Evolutionary conservation across 2,329 filamentous ascomycete species (phyloP).

Genomic region (Penicillium sp.): DNA sequence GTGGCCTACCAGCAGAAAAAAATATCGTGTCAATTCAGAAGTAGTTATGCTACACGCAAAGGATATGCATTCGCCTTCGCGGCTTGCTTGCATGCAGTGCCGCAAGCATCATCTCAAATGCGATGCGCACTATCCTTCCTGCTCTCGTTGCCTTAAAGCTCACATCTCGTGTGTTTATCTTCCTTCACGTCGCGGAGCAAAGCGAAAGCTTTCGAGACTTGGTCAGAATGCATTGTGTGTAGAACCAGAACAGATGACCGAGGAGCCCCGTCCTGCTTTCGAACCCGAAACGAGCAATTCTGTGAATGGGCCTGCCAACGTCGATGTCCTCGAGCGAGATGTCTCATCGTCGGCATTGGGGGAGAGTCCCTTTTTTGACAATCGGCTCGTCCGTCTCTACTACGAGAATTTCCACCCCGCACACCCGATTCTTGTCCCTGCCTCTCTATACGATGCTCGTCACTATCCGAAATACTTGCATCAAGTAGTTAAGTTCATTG

Average conservation of each 20-base stretch:
- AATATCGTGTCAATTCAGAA: too few relatives aligned
- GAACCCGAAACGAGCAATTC: background rate
- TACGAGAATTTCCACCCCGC: constrained; percentile 51
- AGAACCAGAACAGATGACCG: background rate
- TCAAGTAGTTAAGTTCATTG: constrained; percentile 39
- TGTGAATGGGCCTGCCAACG: background rate
- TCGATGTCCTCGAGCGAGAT: background rate
- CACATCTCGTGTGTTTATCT: constrained; percentile 64
- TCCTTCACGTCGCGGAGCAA: constrained; percentile 60
- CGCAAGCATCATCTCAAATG: constrained; percentile 66
- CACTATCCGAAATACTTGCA: constrained; percentile 45
- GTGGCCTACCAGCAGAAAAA: too few relatives aligned
- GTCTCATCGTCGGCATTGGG: background rate
- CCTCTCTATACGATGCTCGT: constrained; percentile 33
- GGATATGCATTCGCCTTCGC: too few relatives aligned
- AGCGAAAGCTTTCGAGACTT: background rate
- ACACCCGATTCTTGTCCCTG: constrained; percentile 54
- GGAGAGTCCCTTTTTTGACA: constrained; percentile 18
- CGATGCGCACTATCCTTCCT: constrained; percentile 61
- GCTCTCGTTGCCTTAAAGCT: constrained; percentile 59
- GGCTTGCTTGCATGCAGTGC: constrained; percentile 44
- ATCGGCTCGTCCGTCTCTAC: constrained; percentile 44
- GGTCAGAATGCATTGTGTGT: too few relatives aligned
- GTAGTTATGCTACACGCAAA: too few relatives aligned
- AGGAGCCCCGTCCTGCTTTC: background rate